These are phyloP conservation scores for Alternaria sp. DNA, from an alignment of 2,329 filamentous ascomycete species.

Conservation along the genomic window DNA sequence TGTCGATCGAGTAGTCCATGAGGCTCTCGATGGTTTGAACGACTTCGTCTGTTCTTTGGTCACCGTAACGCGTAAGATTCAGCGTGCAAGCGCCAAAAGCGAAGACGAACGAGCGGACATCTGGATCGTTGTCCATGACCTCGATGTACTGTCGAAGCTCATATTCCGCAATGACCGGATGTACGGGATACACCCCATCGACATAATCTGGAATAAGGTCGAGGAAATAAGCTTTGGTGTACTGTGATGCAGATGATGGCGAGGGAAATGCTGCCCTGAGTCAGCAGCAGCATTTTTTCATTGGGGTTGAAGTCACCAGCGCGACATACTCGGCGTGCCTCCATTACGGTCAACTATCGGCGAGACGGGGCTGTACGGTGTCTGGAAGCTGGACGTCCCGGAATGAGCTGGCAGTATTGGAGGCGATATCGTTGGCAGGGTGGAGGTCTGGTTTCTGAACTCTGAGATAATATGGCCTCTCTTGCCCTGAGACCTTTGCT, in stretches of 20 bases:
- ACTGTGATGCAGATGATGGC: constrained; percentile 30
- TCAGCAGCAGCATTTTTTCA: constrained; percentile 15
- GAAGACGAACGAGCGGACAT: constrained; percentile 55
- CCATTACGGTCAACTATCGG: constrained; percentile 27
- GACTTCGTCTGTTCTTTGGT: constrained; percentile 44
- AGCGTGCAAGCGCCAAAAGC: constrained; percentile 58
- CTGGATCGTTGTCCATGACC: constrained; percentile 51
- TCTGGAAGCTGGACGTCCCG: constrained; percentile 16
- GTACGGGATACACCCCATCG: constrained; percentile 58
- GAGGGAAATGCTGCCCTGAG: constrained; percentile 24
- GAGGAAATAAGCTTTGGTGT: constrained; percentile 50
- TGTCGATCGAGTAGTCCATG: constrained; percentile 48
- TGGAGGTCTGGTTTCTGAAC: constrained; percentile 48
- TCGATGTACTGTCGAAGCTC: constrained; percentile 51
- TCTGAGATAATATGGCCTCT: constrained; percentile 55
- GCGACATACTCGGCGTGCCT: constrained; percentile 32
- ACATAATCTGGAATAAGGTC: constrained; percentile 58
- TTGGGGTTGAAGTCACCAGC: not conserved
- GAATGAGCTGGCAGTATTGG: constrained; percentile 38
- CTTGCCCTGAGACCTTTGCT: constrained; percentile 50
- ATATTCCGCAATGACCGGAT: constrained; percentile 56
- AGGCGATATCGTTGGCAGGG: constrained; percentile 27
- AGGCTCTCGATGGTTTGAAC: constrained; percentile 45
- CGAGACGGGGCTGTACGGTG: constrained; percentile 22
- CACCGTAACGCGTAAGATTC: constrained; percentile 52